Evolutionary conservation across 495 filamentous ascomycete species (phyloP), one percentile per base, ranked within the genome.

Genomic region (Hypoxylon trugodes): DNA sequence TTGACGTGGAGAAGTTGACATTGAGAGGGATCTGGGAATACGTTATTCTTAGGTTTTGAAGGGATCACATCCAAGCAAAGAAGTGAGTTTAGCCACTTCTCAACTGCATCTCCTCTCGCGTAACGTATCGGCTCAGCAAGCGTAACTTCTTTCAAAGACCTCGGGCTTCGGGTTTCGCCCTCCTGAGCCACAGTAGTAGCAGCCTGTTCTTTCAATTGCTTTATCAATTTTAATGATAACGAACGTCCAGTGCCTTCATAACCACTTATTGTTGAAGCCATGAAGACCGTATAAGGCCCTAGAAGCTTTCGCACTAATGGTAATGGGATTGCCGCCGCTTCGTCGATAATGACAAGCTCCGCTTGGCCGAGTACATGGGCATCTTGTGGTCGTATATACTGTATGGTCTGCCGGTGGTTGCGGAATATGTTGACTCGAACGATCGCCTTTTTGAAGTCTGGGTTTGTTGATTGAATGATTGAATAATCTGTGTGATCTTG

Each of bases 181-280:
- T 88, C 86, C 1, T 82, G 74, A 9, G 52, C 48, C 42, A 84
- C 81, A 72, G 88, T 91, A 6, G 86, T 68, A 25, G 86, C 74
- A 15, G 95, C 95, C 69, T 98, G 92, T 66, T 99, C 95, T 43
- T 96, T 88, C 26, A 99, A 86, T 75, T 99, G 96, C 68, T 97
- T 93, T 60, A 99, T 98, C 58, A 99, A 82, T 76, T 99, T 99
- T 36, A 99, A 76, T 2, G 96, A 98, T 1, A 99, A 82, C 1
- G 94, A 97, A 33, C 96, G 85, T 25, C 96, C 96, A 2, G 96
- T 99, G 61, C 96, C 96, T 77, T 99, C 96, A 71, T 99, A 99
- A 49, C 96, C 96, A 69, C 97, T 98, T 77, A 99, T 97, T 10
- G 96, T 99, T 1, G 95, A 98, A 3, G 96, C 92, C 96, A 99